phyloP scores from a whole-genome alignment of 2,329 filamentous ascomycete species.

The Diaporthe humulicola region DNA sequence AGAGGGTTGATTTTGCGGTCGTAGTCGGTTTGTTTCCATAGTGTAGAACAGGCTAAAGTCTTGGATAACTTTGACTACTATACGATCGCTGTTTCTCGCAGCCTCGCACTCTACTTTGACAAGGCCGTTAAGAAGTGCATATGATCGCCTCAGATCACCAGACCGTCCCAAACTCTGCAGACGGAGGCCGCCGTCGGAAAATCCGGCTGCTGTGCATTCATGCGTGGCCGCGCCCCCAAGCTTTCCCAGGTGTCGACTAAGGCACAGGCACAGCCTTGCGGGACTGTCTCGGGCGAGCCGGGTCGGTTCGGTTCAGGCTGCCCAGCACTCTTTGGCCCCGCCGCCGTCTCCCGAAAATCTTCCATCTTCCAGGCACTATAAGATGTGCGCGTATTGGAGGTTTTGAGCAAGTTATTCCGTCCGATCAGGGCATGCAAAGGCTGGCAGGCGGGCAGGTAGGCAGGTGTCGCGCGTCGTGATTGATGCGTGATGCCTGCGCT shows the following conservation, averaged over 20 bases:
- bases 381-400: constrained; percentile 6
- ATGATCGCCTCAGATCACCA: constrained; percentile 21
- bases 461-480: constrained; percentile 15
- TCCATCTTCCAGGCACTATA: neutral
- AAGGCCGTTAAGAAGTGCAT: neutral
- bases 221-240: constrained; percentile 15
- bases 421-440: constrained; percentile 1
- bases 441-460: neutral
- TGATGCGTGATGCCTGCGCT: constrained; percentile 17
- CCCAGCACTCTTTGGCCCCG: neutral
- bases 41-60: neutral
- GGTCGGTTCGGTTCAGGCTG: constrained; percentile 18
- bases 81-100: neutral
- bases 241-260: constrained; percentile 1
- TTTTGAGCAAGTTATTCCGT: constrained; percentile 27
- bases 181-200: constrained; percentile 27
- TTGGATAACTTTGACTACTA: neutral
- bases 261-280: constrained; percentile 29
- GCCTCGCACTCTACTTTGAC: neutral
- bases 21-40: neutral
- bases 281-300: constrained; percentile 19
- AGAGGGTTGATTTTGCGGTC: constrained; percentile 1
- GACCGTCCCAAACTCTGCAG: constrained; percentile 6
- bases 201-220: constrained; percentile 16
- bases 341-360: neutral